Evolutionary conservation across 805 yeast genomes (phyloP), one percentile per base, ranked within the genome.

Genomic region (Zygoascus bituminiphila): DNA sequence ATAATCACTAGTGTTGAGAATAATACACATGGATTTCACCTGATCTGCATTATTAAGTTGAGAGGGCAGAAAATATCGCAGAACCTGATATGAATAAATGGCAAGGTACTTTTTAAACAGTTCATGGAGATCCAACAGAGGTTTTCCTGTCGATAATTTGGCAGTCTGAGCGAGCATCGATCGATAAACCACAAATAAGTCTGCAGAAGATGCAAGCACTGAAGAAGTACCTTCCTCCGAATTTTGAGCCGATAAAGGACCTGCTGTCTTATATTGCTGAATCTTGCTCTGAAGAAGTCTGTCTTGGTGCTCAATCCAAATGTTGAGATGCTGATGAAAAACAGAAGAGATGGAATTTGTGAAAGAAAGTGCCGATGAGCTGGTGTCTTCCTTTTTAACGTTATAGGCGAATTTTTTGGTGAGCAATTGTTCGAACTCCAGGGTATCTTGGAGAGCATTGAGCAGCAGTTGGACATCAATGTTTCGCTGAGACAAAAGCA

Each of bases 241-340:
- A 15, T 54, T 73, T 46, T 64, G 52, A 6, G 10, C 33, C n/a
- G 33, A 29, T 44, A 79, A 76, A 50, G 82, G 64, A 21, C 47
- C 49, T 9, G 55, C 54, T 22, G 57, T 51, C 61, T 80, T 67
- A 59, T 82, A 88, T 46, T 81, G 84, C 36, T 77, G 60, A 48
- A 89, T 70, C 57, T 83, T 85, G 6, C 74, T 69, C 37, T 76
- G 74, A 55, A 91, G 71, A 26, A 73, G 62, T 8, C 74, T 69
- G 52, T 86, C 88, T 65, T 93, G 98, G 58, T 87, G 84, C 17
- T 79, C 79, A 9, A 93, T 81, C 97, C 98, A 93, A 12, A 87
- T 65, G 36, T 76, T 76, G 42, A 93, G 70, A 61, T 84, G 87
- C 1, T 97, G 96, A 62, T 87, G 95, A 62, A 93, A 89, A 29